phyloP scores from a whole-genome alignment of 768 basidiomycete genomes.

The Imleria badia region DNA sequence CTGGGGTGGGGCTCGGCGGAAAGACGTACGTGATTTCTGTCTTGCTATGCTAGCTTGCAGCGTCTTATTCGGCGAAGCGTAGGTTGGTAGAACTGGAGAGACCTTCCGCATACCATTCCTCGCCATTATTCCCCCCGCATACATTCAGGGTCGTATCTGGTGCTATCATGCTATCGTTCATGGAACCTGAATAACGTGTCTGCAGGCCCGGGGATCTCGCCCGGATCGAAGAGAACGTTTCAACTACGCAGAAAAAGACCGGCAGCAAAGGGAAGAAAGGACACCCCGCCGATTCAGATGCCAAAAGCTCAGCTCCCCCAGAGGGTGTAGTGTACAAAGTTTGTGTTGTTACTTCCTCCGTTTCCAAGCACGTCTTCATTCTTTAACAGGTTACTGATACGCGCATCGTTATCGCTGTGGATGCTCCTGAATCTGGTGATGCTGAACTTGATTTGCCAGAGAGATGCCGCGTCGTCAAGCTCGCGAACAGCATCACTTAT shows the following conservation, averaged over 20 bases:
- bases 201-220: constrained; percentile 85
- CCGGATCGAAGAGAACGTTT: constrained; percentile 71
- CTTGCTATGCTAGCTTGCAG: not conserved
- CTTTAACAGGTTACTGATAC: constrained; percentile 69
- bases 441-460: constrained; percentile 82
- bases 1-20: constrained; percentile 88
- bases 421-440: constrained; percentile 55
- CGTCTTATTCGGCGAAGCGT: constrained; percentile 34
- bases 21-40: constrained; percentile 62
- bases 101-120: constrained; percentile 75
- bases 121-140: constrained; percentile 77
- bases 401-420: constrained; percentile 77
- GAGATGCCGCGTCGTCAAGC: constrained; percentile 79
- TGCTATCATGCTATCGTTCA: not conserved
- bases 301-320: constrained; percentile 38
- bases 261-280: constrained; percentile 49
- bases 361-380: not conserved
- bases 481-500: constrained; percentile 91
- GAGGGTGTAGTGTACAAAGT: constrained; percentile 92
- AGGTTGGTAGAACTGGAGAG: constrained; percentile 88
- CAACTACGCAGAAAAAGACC: constrained; percentile 40
- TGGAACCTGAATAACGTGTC: constrained; percentile 6
- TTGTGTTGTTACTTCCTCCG: not conserved
- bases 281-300: constrained; percentile 32
- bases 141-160: constrained; percentile 60